Conservation (phyloP, 257 asterid genomes). For the Phtheirospermum japonicum region DNA sequence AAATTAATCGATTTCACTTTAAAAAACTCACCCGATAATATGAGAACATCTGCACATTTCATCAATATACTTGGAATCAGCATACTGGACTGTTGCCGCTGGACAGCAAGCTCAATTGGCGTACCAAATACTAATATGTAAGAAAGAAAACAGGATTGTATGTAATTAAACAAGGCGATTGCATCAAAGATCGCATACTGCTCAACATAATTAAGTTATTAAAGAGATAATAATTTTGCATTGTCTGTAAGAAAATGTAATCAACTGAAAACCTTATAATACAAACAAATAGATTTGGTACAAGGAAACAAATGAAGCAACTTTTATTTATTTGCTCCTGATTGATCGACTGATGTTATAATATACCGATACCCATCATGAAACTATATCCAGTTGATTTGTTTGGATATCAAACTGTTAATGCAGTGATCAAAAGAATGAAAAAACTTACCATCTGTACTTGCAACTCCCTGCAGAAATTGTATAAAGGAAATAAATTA, state of each 20-base stretch:
- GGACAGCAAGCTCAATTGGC: slow-evolving; percentile 77
- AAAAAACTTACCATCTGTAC: slow-evolving; percentile 70
- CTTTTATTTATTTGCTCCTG: slow-evolving; percentile 17
- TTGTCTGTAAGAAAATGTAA: not conserved
- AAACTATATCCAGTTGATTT: not conserved
- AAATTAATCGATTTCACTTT: not conserved
- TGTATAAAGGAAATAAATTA: slow-evolving; percentile 28
- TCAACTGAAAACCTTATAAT: not conserved
- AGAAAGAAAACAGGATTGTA: slow-evolving; percentile 13
- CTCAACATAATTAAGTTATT: slow-evolving; percentile 3
- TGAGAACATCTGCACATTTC: slow-evolving; percentile 81
- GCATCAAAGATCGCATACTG: no score
- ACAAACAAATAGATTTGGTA: slow-evolving; percentile 2
- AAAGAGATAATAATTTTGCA: not conserved
- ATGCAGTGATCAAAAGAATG: slow-evolving; percentile 14
- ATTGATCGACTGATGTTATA: slow-evolving; percentile 1
- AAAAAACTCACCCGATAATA: slow-evolving; percentile 65
- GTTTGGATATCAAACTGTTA: not conserved
- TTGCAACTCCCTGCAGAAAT: slow-evolving; percentile 89
- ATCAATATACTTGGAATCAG: slow-evolving; percentile 70
- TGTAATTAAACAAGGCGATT: slow-evolving; percentile 14
- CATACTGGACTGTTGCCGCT: slow-evolving; percentile 61
- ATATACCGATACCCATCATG: slow-evolving; percentile 4
- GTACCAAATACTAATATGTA: slow-evolving; percentile 66
- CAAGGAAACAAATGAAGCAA: slow-evolving; percentile 17